phyloP scores from a whole-genome alignment of 129 eudicot species.

The Centrapalus pauciflorus region DNA sequence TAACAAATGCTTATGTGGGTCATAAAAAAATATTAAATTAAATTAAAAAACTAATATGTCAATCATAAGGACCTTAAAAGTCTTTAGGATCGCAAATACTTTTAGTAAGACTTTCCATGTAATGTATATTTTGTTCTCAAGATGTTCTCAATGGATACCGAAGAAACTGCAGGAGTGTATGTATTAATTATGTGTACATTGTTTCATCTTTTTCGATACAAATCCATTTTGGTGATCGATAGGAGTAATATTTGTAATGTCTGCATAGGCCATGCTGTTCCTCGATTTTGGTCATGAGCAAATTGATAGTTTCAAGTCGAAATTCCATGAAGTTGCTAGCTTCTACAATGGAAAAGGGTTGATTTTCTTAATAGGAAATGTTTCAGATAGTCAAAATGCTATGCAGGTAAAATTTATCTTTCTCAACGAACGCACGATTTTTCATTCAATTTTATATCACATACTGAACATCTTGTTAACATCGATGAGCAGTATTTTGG shows the following conservation, averaged over 20 bases:
- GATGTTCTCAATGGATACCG: neutral
- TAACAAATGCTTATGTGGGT: too few species aligned
- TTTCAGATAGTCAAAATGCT: slow-evolving; percentile 40
- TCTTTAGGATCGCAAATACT: too few species aligned
- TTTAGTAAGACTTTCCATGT: too few species aligned
- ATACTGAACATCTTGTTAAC: neutral
- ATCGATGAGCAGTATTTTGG: slow-evolving; percentile 59
- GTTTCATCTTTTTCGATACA: neutral
- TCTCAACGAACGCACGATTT: neutral
- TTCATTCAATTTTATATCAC: neutral
- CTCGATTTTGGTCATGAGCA: slow-evolving; percentile 42
- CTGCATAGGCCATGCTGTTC: slow-evolving; percentile 48
- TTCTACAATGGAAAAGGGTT: slow-evolving; percentile 60
- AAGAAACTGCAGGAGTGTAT: neutral
- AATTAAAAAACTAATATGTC: too few species aligned
- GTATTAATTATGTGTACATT: neutral
- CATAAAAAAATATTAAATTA: too few species aligned
- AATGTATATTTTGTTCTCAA: too few species aligned
- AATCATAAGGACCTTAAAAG: too few species aligned
- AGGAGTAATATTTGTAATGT: neutral
- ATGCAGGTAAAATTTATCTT: slow-evolving; percentile 35
- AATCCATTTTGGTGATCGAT: neutral
- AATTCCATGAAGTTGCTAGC: slow-evolving; percentile 45
- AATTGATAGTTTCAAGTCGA: slow-evolving; percentile 37
- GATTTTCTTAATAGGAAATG: slow-evolving; percentile 54